Base-by-base conservation (phyloP, 1,284 basidiomycete species). In the Cryptococcus amylolentus region DNA sequence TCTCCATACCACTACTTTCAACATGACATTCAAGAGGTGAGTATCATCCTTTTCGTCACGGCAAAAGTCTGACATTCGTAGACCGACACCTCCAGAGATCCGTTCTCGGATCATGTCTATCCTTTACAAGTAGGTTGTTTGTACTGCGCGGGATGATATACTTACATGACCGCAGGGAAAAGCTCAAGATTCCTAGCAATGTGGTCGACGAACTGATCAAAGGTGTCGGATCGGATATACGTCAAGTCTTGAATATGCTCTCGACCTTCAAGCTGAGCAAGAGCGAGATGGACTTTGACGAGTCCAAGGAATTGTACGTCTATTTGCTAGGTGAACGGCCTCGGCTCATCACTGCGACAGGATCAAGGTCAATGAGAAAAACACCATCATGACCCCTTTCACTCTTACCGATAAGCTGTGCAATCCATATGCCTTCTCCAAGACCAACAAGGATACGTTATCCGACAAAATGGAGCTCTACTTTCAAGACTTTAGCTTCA, bases 161-260 rank as follows among this genome's bases (percentile, higher is more conserved):
- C 27, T 51, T 41, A 46, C 51, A 38, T 23, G 5, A 23, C 27
- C n/a, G 55, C 61, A 92, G 89, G 75, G 93, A 96, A 76, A 91
- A 91, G 68, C 83, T 98, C 83, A 91, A 92, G 77, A 81, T 98
- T 31, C 88, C 90, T 0, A 84, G 86, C 1, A 91, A 91, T 57
- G 95, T 95, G 39, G 81, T 98, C 48, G 95, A 98, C 69, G 89
- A 96, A 72, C 87, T 98, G 28, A 84, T 98, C 59, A 78, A 81
- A 9, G 89, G 94, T 6, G 84, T 92, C 10, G 90, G 96, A 66
- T 93, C 91, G 3, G 95, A 98, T 75, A 95, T 98, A 57, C 88
- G 95, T 5, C 91, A 95, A 70, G 90, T 98, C 5, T 80, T 98
- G 63, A 98, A 98, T 73, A 98, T 98, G 92, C 81, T 98, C 6